Evolutionary conservation across 2,329 filamentous ascomycete genomes (phyloP).

Genomic region (Pyricularia sp.): DNA sequence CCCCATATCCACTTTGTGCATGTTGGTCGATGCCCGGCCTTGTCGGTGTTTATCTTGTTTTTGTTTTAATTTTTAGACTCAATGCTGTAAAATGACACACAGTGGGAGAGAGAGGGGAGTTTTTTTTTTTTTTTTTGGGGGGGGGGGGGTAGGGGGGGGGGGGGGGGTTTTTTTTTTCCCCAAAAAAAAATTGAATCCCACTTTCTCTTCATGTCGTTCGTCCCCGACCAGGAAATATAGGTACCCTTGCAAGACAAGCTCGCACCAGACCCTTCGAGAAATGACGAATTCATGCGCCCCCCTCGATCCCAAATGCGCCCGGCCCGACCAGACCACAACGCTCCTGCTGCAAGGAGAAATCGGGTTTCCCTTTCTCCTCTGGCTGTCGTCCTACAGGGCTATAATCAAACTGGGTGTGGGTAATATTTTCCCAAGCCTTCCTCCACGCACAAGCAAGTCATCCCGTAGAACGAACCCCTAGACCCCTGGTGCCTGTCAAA

Average conservation of each 20-base stretch:
- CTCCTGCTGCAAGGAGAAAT: background rate
- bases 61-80: background rate
- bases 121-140: background rate
- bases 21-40: background rate
- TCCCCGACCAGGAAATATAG: too few species aligned
- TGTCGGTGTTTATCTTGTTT: background rate
- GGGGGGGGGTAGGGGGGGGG: too few species aligned
- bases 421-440: background rate
- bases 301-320: background rate
- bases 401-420: background rate
- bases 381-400: background rate
- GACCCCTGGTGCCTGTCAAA: background rate
- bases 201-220: background rate
- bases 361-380: background rate
- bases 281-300: constrained; percentile 3
- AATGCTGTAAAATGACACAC: background rate
- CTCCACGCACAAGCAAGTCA: background rate
- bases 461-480: background rate
- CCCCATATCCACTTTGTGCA: background rate
- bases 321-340: background rate
- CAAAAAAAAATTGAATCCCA: background rate
- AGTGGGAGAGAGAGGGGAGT: background rate
- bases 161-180: background rate
- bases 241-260: background rate
- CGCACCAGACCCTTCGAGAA: background rate